Evolutionary conservation across 2,329 filamentous ascomycete genomes (phyloP).

Genomic region (Fusarium clavum): DNA sequence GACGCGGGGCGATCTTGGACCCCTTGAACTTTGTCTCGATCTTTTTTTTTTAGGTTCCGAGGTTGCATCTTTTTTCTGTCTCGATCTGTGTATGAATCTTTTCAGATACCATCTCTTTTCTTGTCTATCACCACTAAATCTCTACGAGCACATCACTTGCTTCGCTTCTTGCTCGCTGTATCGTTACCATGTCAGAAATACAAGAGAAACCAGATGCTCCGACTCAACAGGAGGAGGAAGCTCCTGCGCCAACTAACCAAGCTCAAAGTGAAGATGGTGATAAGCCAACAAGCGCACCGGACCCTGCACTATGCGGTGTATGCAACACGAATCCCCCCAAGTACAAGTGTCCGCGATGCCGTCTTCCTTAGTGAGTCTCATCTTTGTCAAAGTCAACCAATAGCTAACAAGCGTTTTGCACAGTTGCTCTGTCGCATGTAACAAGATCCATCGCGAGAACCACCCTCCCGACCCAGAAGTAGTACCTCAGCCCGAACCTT

Average conservation of each 20-base stretch:
- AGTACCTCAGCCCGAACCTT: conserved; percentile 33
- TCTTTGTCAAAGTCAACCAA: too few relatives aligned
- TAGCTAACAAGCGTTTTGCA: conserved; percentile 3
- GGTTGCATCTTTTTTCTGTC: neutral
- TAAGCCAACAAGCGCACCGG: conserved; percentile 11
- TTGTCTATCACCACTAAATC: neutral
- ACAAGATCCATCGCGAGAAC: conserved; percentile 62
- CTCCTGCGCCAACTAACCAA: neutral
- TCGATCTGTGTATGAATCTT: neutral
- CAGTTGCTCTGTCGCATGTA: conserved; percentile 71
- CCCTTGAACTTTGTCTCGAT: conserved; percentile 13
- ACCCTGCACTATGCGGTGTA: conserved; percentile 59
- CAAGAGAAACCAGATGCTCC: conserved; percentile 8
- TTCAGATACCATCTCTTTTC: neutral
- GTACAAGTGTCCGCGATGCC: conserved; percentile 73
- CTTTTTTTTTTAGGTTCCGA: conserved; percentile 8
- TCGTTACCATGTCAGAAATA: conserved; percentile 28
- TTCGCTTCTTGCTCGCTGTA: neutral
- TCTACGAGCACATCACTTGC: neutral
- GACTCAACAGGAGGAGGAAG: conserved; percentile 4
- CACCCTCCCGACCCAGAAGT: conserved; percentile 56
- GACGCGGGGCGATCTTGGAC: conserved; percentile 34
- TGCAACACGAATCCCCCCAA: conserved; percentile 65
- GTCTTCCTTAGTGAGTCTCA: conserved; percentile 66
- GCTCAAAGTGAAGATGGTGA: conserved; percentile 1